Percentiles rank a stretch among this genome's conserved stretches.
phyloP scores from a whole-genome alignment of 192 early-diverging fungal species.

The Backusella morwellensis region DNA sequence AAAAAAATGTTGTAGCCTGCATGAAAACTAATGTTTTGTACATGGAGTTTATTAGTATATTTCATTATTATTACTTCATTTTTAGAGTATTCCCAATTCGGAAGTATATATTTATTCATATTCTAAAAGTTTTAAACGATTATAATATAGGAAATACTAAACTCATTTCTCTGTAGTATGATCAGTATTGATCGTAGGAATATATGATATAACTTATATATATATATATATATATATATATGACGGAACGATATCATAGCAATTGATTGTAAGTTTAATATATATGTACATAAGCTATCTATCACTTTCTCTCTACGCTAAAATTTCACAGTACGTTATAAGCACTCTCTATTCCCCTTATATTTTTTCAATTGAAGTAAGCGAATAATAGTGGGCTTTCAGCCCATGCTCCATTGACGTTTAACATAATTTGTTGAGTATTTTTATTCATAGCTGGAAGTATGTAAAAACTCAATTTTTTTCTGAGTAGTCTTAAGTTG shows the following conservation, averaged over 20 bases:
- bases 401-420: too few species aligned
- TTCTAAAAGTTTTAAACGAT: neutral
- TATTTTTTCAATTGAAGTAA: neutral
- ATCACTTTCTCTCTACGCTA: neutral
- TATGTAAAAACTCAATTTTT: too few species aligned
- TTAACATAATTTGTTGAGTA: too few species aligned
- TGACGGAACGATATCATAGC: neutral
- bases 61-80: too few species aligned
- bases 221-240: neutral
- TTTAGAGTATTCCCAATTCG: too few species aligned
- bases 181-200: neutral
- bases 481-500: too few species aligned
- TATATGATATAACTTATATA: neutral
- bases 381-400: too few species aligned
- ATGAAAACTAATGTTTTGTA: neutral
- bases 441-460: too few species aligned
- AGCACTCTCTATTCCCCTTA: neutral
- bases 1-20: neutral
- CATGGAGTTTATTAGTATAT: neutral
- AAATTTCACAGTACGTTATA: neutral
- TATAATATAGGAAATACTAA: neutral
- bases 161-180: neutral
- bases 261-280: neutral
- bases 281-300: neutral
- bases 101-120: neutral